Evolutionary conservation across 1,284 basidiomycete genomes (phyloP).

Genomic region (Microstroma glucosiphilum): DNA sequence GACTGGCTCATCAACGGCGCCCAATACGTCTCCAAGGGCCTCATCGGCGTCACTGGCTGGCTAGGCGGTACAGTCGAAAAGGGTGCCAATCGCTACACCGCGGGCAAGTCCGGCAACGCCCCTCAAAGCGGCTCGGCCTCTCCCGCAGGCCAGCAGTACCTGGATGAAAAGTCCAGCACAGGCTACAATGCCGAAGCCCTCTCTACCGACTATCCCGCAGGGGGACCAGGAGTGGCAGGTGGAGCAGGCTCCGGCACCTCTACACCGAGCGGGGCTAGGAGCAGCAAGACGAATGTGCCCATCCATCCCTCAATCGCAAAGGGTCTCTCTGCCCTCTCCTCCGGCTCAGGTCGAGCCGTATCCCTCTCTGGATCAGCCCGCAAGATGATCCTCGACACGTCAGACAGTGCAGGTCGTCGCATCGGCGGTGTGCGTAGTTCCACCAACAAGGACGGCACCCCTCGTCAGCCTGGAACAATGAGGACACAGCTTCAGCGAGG

Average conservation of each 20-base stretch:
- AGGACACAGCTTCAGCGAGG: not conserved
- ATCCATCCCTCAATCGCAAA: constrained; percentile 1
- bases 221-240: not conserved
- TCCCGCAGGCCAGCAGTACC: not conserved
- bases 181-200: not conserved
- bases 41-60: constrained; percentile 3
- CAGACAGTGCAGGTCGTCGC: not conserved
- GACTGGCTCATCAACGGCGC: constrained; percentile 8
- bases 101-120: not conserved
- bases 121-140: not conserved
- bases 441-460: not conserved
- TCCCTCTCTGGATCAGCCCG: not conserved
- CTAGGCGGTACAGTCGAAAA: not conserved
- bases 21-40: not conserved
- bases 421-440: not conserved
- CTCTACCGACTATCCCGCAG: not conserved
- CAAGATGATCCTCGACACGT: not conserved
- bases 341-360: not conserved
- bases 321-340: not conserved
- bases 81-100: not conserved
- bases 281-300: not conserved
- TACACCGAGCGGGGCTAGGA: not conserved
- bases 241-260: not conserved
- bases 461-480: constrained; percentile 1
- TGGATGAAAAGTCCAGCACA: not conserved